phyloP scores from a whole-genome alignment of 345 rosid species.

The Erysimum cheiranthoides region DNA sequence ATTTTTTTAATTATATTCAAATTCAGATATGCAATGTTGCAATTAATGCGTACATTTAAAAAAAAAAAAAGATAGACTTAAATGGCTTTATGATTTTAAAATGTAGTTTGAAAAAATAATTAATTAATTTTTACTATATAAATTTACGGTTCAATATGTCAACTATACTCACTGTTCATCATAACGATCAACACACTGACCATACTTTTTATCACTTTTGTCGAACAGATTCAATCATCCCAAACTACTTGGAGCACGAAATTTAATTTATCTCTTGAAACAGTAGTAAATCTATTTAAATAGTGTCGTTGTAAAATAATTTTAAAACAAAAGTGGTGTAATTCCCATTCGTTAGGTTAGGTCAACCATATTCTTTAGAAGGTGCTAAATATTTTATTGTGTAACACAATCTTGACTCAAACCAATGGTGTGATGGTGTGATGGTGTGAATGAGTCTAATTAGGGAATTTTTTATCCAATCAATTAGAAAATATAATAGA shows the following conservation, averaged over 20 bases:
- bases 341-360: background rate
- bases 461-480: background rate
- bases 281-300: background rate
- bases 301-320: background rate
- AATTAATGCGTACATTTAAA: background rate
- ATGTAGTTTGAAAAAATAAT: background rate
- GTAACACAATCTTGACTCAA: background rate
- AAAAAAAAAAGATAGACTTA: background rate
- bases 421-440: background rate
- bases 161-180: conserved; percentile 1
- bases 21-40: background rate
- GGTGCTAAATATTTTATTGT: background rate
- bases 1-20: background rate
- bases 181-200: background rate
- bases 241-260: conserved; percentile 23
- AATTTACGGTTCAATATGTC: conserved; percentile 7
- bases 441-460: background rate
- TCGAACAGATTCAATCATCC: conserved; percentile 17
- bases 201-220: conserved; percentile 7
- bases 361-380: background rate
- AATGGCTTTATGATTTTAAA: background rate
- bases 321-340: background rate
- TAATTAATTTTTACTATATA: background rate
- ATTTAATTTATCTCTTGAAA: background rate
- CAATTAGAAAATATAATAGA: too few species aligned